Conservation (phyloP, 768 basidiomycete genomes). For the Boletales sp. region DNA sequence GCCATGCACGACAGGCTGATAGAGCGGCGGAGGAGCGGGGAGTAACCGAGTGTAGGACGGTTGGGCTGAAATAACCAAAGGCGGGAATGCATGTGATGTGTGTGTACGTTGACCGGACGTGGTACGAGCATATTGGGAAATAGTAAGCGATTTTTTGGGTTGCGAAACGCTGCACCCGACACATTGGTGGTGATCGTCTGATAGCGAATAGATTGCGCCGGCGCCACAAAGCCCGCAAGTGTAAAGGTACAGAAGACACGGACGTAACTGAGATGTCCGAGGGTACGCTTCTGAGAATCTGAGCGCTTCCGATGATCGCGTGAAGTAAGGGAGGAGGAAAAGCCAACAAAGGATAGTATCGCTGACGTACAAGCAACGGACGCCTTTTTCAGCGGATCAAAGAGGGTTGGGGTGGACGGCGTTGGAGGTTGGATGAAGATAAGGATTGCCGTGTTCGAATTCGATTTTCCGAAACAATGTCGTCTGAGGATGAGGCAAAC, state of each 20-base stretch:
- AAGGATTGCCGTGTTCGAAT: conserved; percentile 12
- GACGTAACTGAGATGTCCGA: conserved; percentile 34
- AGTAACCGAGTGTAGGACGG: conserved; percentile 12
- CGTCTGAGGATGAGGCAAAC: conserved; percentile 3
- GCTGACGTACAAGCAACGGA: conserved; percentile 13
- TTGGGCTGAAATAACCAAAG: conserved; percentile 20
- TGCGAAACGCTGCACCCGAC: conserved; percentile 7
- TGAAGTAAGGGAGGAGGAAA: conserved; percentile 14
- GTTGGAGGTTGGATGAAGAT: conserved; percentile 17
- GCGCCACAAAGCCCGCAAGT: conserved; percentile 30
- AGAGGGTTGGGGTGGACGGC: conserved; percentile 12
- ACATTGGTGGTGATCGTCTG: conserved; percentile 22
- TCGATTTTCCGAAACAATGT: conserved; percentile 13
- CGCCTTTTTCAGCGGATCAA: conserved; percentile 17
- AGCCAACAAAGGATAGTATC: conserved; percentile 6
- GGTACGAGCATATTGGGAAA: conserved; percentile 15
- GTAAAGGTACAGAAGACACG: conserved; percentile 29
- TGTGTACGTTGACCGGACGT: conserved; percentile 17
- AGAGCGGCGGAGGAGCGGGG: conserved; percentile 22
- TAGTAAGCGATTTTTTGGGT: conserved; percentile 8
- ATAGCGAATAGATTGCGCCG: conserved; percentile 13
- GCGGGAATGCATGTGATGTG: conserved; percentile 12
- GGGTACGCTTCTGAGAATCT: conserved; percentile 29
- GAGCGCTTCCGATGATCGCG: conserved; percentile 23
- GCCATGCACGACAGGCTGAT: conserved; percentile 14